A percentile compares a stretch with the other conserved stretches of the same genome.
Conservation (phyloP, 2,329 filamentous ascomycete species). For the Calonectria hawksworthii region DNA sequence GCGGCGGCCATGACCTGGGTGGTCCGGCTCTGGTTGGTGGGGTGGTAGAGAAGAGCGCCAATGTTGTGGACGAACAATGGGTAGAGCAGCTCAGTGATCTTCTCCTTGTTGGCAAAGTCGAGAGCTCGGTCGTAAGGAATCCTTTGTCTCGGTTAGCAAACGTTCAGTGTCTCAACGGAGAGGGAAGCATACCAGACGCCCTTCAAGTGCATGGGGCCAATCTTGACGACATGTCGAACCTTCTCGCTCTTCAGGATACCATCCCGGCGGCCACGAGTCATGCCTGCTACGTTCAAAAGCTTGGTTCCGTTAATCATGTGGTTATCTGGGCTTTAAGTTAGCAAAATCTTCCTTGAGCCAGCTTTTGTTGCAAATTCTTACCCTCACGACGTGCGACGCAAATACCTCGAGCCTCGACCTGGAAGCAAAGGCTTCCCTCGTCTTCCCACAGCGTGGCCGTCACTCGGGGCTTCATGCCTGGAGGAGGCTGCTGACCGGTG, state of each 20-base stretch:
- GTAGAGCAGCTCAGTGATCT: conserved; percentile 96
- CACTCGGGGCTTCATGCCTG: conserved; percentile 95
- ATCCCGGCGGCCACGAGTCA: conserved; percentile 95
- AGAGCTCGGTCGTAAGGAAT: conserved; percentile 98
- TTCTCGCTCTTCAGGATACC: conserved; percentile 99
- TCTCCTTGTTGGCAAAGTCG: conserved; percentile 99
- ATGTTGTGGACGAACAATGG: conserved; percentile 99
- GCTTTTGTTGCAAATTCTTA: conserved; percentile 56
- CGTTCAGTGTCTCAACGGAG: conserved; percentile 34
- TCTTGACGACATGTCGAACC: conserved; percentile 96
- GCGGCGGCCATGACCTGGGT: conserved; percentile 90
- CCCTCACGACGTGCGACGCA: conserved; percentile 96
- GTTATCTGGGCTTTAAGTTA: conserved; percentile 74
- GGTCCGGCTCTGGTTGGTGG: conserved; percentile 85
- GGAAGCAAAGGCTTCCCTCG: conserved; percentile 96
- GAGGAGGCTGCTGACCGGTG: conserved; percentile 92
- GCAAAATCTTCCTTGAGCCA: not conserved
- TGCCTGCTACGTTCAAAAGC: conserved; percentile 94
- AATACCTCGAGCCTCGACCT: conserved; percentile 95
- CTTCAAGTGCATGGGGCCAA: conserved; percentile 98
- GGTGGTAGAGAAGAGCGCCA: conserved; percentile 92
- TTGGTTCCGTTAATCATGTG: conserved; percentile 99
- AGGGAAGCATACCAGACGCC: conserved; percentile 85
- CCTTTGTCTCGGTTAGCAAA: conserved; percentile 66
- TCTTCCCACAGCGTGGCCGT: conserved; percentile 99